Base-by-base conservation (phyloP, 805 yeast genomes). In the Yamadazyma phyllophila region DNA sequence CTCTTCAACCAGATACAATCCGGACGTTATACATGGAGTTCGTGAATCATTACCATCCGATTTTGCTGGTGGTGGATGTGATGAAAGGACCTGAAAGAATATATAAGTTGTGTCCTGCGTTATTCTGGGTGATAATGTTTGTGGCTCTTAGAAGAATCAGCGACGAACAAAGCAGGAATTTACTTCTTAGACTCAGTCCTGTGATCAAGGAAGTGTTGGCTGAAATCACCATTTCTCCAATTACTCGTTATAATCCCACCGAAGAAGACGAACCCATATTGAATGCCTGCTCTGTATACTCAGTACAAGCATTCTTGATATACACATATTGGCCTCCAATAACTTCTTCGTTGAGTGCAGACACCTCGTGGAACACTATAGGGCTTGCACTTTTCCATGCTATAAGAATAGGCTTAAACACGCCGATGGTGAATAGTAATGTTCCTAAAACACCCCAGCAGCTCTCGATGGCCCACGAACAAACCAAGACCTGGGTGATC, bases 251-350 rank as follows among this genome's bases (percentile, higher is more conserved):
- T 58, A 80, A 83, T 17, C 94, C 95, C 2, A 75, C 83, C 2
- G 94, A 83, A 53, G 80, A 77, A 41, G 91, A 85, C 53, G 91
- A 85, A 54, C 95, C 96, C 1, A 78, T 87, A 10, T 71, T 88
- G 58, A 91, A 91, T 56, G 92, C 90, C 2, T 88, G 96, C 4
- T 85, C 96, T 16, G 97, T 92, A 0, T 92, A 85, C 60, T 86
- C 96, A 0, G 97, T 92, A 0, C 99, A 92, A 62, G 97, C 97
- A 0, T 85, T 92, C 51, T 66, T 92, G 24, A 69, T 92, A 1
- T 89, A 87, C 64, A 85, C 97, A 0, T 81, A 85, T 61, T 92
- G 98, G 99, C 98, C 98, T 0, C 97, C 97, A 2, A 76, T 91
- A 32, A 88, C 97, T 0, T 89, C 98, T 0, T 90, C 97, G 0